Conservation (phyloP, 495 filamentous ascomycete genomes). For the Wilcoxina mikolae region DNA sequence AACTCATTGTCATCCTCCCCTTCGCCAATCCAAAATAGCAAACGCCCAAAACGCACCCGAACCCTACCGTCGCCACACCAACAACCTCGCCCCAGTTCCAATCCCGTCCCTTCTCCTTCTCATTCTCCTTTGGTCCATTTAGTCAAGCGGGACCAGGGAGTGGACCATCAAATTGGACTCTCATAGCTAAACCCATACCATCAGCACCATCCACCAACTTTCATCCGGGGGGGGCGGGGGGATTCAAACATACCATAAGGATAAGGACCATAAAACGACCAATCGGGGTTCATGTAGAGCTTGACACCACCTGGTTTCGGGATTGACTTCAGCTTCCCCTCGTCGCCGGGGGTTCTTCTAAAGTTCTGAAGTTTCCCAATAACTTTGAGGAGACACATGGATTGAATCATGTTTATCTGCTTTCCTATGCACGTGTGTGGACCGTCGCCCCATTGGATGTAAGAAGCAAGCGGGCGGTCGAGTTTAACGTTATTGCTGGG, state of each 20-base stretch:
- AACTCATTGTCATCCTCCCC: too few species aligned
- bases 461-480: constrained; percentile 12
- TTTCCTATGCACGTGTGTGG: constrained; percentile 18
- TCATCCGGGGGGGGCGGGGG: background rate
- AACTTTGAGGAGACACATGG: constrained; percentile 12
- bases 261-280: constrained; percentile 16
- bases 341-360: constrained; percentile 13
- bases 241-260: constrained; percentile 13
- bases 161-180: background rate
- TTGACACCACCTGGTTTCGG: constrained; percentile 10
- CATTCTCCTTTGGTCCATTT: too few species aligned
- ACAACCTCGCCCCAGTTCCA: too few species aligned
- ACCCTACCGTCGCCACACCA: too few species aligned
- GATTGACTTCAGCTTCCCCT: constrained; percentile 16
- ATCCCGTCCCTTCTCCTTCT: too few species aligned
- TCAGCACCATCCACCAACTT: background rate
- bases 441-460: constrained; percentile 17
- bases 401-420: constrained; percentile 8
- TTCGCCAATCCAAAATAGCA: too few species aligned
- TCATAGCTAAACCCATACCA: background rate
- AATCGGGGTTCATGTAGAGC: constrained; percentile 19
- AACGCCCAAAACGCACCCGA: too few species aligned
- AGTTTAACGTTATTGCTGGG: constrained; percentile 9
- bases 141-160: too few species aligned
- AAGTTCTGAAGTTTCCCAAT: constrained; percentile 12